These are phyloP conservation scores for Venturia carpophila DNA, from an alignment of 2,329 filamentous ascomycete genomes.

Conservation along the genomic window DNA sequence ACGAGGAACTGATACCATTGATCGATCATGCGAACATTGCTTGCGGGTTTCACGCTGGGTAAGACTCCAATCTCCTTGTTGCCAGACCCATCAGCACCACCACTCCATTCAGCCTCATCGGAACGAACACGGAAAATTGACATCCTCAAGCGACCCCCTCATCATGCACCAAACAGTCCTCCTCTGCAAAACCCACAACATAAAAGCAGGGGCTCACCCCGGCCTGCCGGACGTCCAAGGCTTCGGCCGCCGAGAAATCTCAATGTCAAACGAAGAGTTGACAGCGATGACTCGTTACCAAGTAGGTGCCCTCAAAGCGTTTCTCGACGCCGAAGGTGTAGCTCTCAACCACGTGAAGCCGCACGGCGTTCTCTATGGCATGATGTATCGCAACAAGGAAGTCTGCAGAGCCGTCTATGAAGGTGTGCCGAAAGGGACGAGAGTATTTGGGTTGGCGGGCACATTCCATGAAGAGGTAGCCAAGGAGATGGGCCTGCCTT, in stretches of 20 bases:
- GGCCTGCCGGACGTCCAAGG: conserved; percentile 58
- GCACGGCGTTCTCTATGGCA: conserved; percentile 41
- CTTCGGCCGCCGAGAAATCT: conserved; percentile 56
- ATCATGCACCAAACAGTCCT: conserved; percentile 56
- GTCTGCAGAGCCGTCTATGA: conserved; percentile 44
- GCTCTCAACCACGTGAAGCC: conserved; percentile 55
- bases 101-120: not conserved
- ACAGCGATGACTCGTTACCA: conserved; percentile 54
- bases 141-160: conserved; percentile 44
- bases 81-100: not conserved
- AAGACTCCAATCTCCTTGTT: not conserved
- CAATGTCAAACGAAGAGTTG: conserved; percentile 49
- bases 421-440: conserved; percentile 45
- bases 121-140: conserved; percentile 29
- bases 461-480: conserved; percentile 49
- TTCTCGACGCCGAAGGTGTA: conserved; percentile 50
- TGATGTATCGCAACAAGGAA: conserved; percentile 50
- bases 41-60: conserved; percentile 48
- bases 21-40: conserved; percentile 58
- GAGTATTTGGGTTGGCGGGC: conserved; percentile 48
- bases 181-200: conserved; percentile 49
- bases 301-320: conserved; percentile 53
- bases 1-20: conserved; percentile 52
- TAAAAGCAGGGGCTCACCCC: conserved; percentile 55
- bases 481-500: conserved; percentile 45